Percentiles rank a stretch among this genome's conserved stretches.
These are phyloP conservation scores for Meripilus lineatus DNA, from an alignment of 1,284 basidiomycete species.

Conservation along the genomic window DNA sequence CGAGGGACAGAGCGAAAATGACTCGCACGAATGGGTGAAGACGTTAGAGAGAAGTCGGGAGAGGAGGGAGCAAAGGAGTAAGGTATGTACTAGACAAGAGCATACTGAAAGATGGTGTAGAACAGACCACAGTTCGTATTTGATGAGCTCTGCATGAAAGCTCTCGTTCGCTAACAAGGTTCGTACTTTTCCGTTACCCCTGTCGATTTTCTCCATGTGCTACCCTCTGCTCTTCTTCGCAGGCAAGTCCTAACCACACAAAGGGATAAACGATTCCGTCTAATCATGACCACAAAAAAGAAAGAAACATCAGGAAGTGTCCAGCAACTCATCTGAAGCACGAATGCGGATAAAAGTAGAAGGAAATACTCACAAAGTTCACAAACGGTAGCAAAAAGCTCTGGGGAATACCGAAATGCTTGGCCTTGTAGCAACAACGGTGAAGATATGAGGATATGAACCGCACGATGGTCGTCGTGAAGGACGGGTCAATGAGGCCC, in stretches of 20 bases:
- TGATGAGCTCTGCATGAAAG: constrained; percentile 35
- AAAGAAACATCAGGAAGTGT: background rate
- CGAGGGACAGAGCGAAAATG: background rate
- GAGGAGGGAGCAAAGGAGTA: constrained; percentile 2
- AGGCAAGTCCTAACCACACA: constrained; percentile 97
- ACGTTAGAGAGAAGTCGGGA: too few species aligned
- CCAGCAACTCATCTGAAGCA: too few species aligned
- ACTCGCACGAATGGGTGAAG: too few species aligned
- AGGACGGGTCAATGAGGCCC: constrained; percentile 87
- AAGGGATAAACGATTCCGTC: constrained; percentile 96
- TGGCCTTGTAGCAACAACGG: constrained; percentile 80
- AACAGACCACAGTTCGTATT: constrained; percentile 34
- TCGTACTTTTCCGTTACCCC: constrained; percentile 19
- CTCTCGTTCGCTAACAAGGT: constrained; percentile 11
- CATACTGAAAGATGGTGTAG: constrained; percentile 12
- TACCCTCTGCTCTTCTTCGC: constrained; percentile 83
- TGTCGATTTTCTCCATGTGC: constrained; percentile 44
- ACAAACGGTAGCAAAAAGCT: constrained; percentile 97
- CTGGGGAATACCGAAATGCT: constrained; percentile 99
- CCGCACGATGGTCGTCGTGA: constrained; percentile 87
- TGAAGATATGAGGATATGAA: constrained; percentile 94
- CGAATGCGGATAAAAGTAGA: constrained; percentile 6
- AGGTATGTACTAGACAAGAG: constrained; percentile 12
- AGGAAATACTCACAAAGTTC: constrained; percentile 75
- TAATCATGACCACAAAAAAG: constrained; percentile 25